These are phyloP conservation scores for Daldinia grandis DNA, from an alignment of 495 filamentous ascomycete genomes.

Conservation along the genomic window DNA sequence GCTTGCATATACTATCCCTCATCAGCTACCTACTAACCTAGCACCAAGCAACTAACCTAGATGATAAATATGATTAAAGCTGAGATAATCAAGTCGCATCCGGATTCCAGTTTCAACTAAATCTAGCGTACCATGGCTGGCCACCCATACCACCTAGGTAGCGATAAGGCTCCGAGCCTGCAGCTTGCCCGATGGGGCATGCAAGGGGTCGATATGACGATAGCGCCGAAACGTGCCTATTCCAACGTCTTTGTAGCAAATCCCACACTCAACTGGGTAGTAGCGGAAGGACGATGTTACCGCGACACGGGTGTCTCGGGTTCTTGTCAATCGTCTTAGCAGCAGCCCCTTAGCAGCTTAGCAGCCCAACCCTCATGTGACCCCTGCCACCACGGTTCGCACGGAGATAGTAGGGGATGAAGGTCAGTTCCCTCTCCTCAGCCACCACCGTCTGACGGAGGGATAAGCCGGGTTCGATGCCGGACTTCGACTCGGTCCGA, in stretches of 20 bases:
- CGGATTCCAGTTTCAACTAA: conserved; percentile 35
- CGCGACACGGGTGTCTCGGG: conserved; percentile 17
- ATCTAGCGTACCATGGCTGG: conserved; percentile 22
- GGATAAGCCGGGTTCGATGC: conserved; percentile 42
- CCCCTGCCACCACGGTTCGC: conserved; percentile 61
- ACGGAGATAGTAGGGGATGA: conserved; percentile 61
- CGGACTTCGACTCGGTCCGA: conserved; percentile 35
- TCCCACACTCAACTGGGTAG: conserved; percentile 27
- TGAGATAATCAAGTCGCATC: conserved; percentile 30
- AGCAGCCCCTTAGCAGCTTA: conserved; percentile 16
- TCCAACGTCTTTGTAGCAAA: conserved; percentile 25
- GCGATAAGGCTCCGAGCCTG: conserved; percentile 34
- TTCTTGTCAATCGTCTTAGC: conserved; percentile 6
- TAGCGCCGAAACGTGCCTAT: conserved; percentile 23
- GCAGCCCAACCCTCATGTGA: conserved; percentile 59
- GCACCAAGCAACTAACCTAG: neutral
- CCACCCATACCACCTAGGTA: conserved; percentile 29
- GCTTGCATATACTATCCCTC: conserved; percentile 2
- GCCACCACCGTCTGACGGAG: conserved; percentile 25
- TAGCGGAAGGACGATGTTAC: conserved; percentile 35
- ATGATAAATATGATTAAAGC: conserved; percentile 21
- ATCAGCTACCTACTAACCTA: neutral
- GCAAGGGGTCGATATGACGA: conserved; percentile 30
- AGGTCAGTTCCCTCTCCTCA: conserved; percentile 48
- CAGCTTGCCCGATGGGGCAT: conserved; percentile 37